phyloP scores from a whole-genome alignment of 2,329 filamentous ascomycete genomes.

The Scleromitrula shiraiana region DNA sequence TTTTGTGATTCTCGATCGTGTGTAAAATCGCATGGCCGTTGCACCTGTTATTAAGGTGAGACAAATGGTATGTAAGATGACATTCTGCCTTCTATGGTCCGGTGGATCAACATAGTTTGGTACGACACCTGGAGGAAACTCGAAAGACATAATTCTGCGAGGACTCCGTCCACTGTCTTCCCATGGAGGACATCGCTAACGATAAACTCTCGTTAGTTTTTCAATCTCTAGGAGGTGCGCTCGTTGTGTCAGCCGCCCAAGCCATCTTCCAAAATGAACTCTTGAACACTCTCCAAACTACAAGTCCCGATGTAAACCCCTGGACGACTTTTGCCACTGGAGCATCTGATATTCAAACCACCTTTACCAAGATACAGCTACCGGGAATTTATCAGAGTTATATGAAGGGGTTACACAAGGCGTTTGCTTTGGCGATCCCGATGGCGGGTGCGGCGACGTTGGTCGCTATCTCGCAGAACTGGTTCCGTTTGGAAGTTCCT shows the following conservation, averaged over 20 bases:
- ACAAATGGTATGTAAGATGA: no score
- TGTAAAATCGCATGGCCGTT: no score
- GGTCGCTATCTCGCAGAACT: neutral
- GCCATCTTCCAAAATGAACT: conserved; percentile 43
- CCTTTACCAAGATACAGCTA: conserved; percentile 28
- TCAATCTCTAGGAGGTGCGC: neutral
- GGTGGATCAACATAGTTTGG: no score
- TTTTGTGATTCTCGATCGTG: no score
- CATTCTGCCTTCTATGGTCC: no score
- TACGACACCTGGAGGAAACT: no score
- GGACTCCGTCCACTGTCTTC: no score
- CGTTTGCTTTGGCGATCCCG: conserved; percentile 10
- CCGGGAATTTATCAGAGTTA: conserved; percentile 34
- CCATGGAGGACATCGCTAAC: no score
- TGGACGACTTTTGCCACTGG: conserved; percentile 34
- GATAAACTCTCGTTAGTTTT: no score
- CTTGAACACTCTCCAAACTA: conserved; percentile 48
- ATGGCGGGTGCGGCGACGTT: conserved; percentile 8
- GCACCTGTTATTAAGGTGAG: no score
- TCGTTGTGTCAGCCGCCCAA: conserved; percentile 32
- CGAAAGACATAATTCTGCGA: no score
- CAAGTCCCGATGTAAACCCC: conserved; percentile 30
- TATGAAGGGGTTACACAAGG: conserved; percentile 10
- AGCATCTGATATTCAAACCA: conserved; percentile 31
- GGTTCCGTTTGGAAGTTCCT: neutral